Evolutionary conservation across 805 yeast species (phyloP), one percentile per base, ranked within the genome.

Genomic region (Cyberlindnera americana): DNA sequence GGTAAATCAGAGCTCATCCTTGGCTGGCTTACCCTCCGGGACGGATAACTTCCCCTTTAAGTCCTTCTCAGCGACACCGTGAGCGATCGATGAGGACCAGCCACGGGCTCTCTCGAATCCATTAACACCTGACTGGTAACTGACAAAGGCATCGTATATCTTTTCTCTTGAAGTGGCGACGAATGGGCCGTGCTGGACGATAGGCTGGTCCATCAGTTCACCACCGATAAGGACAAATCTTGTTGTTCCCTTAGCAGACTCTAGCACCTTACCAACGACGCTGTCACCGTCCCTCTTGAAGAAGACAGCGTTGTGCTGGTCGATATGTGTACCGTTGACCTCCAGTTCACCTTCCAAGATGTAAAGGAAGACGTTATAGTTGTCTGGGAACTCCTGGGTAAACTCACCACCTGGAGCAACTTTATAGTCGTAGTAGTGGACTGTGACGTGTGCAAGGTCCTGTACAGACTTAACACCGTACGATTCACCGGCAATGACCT

Each of bases 141-240:
- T 89, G 60, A 65, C 53, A 53, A 85, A 80, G 0, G 87, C 93
- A 51, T 82, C 63, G 48, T 77, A 71, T 44, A 89, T 81, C 47
- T 75, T 77, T 37, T 78, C 83, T 39, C 71, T 70, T 17, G 82
- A 65, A 7, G 84, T 75, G 46, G 85, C 91, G 15, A 89, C 96
- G 57, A 89, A 90, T 12, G 96, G 96, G 14, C 96, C 96, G 57
- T 88, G 82, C 57, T 89, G 96, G 23, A 86, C 83, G 40, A 83
- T 70, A 14, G 78, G 75, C 65, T 88, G 95, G 50, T 85, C 74
- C 41, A 86, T 65, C 16, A 75, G 73, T 57, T 83, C 62, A 41
- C 95, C 95, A 23, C 88, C 93, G 46, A 87, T 67, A n/a, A 87
- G 48, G 5, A 83, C 80, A 54, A 87, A 80, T 49, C 81, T 78